A percentile compares a stretch with the other conserved stretches of the same genome.
These are phyloP conservation scores for Nakazawaea laoshanensis DNA, from an alignment of 805 yeast species.

Conservation along the genomic window DNA sequence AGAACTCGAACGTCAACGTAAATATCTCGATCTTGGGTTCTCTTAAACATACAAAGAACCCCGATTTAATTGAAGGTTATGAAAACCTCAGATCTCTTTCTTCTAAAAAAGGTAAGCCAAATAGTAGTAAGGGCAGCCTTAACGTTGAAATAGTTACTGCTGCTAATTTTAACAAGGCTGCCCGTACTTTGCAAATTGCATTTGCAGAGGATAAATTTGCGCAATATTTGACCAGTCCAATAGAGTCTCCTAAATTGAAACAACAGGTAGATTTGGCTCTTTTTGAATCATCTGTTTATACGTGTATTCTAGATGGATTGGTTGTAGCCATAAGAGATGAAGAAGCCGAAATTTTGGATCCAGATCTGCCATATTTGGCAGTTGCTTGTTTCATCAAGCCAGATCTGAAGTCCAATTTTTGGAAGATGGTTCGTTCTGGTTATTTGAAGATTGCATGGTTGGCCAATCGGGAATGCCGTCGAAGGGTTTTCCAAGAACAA, in stretches of 20 bases:
- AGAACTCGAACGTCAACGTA: slow-evolving; percentile 10
- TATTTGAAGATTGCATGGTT: slow-evolving; percentile 42
- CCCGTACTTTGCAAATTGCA: slow-evolving; percentile 22
- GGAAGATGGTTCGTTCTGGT: slow-evolving; percentile 42
- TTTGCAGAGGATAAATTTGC: slow-evolving; percentile 25
- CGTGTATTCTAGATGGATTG: slow-evolving; percentile 42
- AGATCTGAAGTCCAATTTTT: slow-evolving; percentile 32
- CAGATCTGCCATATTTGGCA: slow-evolving; percentile 32
- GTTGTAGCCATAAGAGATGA: slow-evolving; percentile 42
- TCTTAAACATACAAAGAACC: slow-evolving; percentile 5
- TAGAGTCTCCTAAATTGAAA: slow-evolving; percentile 21
- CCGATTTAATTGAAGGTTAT: slow-evolving; percentile 4
- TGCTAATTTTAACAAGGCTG: slow-evolving; percentile 25
- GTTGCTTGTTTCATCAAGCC: slow-evolving; percentile 50
- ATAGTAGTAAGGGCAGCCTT: not conserved
- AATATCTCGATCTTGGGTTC: slow-evolving; percentile 5
- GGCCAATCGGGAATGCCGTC: slow-evolving; percentile 37
- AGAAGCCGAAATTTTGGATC: slow-evolving; percentile 18
- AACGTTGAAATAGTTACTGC: slow-evolving; percentile 20
- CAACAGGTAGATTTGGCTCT: slow-evolving; percentile 28
- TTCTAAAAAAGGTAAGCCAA: slow-evolving; percentile 10
- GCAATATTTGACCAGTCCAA: slow-evolving; percentile 21
- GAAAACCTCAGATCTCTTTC: slow-evolving; percentile 10
- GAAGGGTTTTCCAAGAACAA: slow-evolving; percentile 40
- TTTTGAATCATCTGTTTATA: slow-evolving; percentile 42